Conservation (phyloP, 129 eudicot genomes). For the carrot (Daucus carota) region DNA sequence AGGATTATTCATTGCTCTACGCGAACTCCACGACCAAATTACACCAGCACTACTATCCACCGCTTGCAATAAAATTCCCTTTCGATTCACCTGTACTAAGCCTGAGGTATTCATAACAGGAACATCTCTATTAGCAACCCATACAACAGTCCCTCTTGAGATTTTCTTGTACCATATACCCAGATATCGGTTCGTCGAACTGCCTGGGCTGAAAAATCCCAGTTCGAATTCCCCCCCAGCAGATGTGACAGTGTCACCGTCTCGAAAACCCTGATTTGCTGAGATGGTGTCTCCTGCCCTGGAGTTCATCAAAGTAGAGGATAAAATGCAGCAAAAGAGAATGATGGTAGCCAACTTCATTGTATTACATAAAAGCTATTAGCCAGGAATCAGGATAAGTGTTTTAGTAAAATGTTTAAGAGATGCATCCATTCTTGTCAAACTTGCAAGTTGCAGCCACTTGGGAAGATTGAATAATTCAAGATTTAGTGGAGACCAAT, state of each 20-base stretch:
- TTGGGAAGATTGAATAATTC: too few relatives aligned
- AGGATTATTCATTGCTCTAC: neutral
- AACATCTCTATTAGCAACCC: neutral
- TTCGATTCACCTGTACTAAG: neutral
- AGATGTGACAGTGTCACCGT: neutral
- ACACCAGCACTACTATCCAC: neutral
- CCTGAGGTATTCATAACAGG: neutral
- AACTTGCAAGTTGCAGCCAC: too few relatives aligned
- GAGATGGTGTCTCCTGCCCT: neutral
- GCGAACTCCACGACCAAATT: neutral
- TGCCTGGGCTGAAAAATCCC: neutral
- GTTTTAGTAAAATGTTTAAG: too few relatives aligned
- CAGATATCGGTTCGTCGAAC: slow-evolving; percentile 1
- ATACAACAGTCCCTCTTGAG: neutral
- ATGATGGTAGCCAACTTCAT: neutral
- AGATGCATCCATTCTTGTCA: too few relatives aligned
- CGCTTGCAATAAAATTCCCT: neutral
- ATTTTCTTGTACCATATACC: slow-evolving; percentile 7
- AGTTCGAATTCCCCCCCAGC: neutral
- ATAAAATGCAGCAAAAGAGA: neutral
- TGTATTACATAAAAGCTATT: too few relatives aligned
- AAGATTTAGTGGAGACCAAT: too few relatives aligned
- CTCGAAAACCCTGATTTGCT: neutral
- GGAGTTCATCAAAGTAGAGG: neutral
- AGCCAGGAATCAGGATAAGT: too few relatives aligned